Conservation (phyloP, 495 filamentous ascomycete species). For the Haplographium delicatum region DNA sequence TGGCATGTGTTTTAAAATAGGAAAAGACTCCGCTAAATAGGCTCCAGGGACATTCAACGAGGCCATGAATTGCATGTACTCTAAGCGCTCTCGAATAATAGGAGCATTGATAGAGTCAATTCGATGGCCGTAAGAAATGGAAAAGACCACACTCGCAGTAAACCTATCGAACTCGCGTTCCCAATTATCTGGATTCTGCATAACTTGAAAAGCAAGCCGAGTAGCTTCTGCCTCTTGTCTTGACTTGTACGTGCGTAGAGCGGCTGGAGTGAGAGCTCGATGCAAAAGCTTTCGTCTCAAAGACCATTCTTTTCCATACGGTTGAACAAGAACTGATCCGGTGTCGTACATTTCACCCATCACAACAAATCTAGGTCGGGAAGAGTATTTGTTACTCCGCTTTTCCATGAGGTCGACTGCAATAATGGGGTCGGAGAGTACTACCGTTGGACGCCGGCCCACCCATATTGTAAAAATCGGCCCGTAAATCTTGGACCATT, state of each 20-base stretch:
- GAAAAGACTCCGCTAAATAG: conserved; percentile 53
- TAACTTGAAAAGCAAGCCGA: conserved; percentile 33
- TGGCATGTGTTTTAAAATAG: conserved; percentile 47
- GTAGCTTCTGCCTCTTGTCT: conserved; percentile 40
- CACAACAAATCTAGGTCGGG: conserved; percentile 48
- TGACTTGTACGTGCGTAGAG: conserved; percentile 43
- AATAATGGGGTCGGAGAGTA: conserved; percentile 56
- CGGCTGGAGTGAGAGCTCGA: conserved; percentile 37
- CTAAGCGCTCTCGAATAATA: conserved; percentile 45
- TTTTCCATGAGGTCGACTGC: conserved; percentile 55
- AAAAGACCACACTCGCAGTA: conserved; percentile 46
- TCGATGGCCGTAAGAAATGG: conserved; percentile 46
- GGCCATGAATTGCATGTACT: conserved; percentile 54
- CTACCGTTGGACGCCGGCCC: conserved; percentile 56
- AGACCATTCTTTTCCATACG: conserved; percentile 42
- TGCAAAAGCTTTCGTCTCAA: conserved; percentile 35
- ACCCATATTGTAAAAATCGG: conserved; percentile 60
- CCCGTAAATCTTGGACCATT: conserved; percentile 48
- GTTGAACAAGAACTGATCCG: conserved; percentile 44
- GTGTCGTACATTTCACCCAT: conserved; percentile 49
- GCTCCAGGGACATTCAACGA: conserved; percentile 57
- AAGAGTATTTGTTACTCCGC: conserved; percentile 47
- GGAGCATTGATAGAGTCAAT: conserved; percentile 48
- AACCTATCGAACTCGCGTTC: conserved; percentile 42
- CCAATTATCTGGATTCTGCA: conserved; percentile 31